Conservation (phyloP, 257 asterid genomes). For the Capsicum rhomboideum region DNA sequence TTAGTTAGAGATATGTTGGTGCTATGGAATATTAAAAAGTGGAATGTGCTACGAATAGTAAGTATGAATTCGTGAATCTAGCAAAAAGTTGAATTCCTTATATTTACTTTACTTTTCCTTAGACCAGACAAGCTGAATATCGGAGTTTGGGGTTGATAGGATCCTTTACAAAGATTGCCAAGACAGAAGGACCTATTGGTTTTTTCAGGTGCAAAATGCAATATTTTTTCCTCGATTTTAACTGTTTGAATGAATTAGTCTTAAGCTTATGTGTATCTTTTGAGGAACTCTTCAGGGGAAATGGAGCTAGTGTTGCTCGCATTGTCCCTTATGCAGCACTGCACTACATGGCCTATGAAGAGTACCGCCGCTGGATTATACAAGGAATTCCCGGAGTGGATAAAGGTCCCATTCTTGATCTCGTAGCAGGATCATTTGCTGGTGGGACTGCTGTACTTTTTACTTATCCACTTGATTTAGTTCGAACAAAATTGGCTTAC, state of each 20-base stretch:
- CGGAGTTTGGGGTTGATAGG: slow-evolving; percentile 71
- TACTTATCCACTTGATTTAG: slow-evolving; percentile 95
- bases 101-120: slow-evolving; percentile 8
- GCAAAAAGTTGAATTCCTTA: background rate
- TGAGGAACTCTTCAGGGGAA: slow-evolving; percentile 48
- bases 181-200: slow-evolving; percentile 81
- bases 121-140: slow-evolving; percentile 83
- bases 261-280: background rate
- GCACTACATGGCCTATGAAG: slow-evolving; percentile 92
- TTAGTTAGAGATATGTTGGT: background rate
- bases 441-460: slow-evolving; percentile 96
- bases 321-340: slow-evolving; percentile 97
- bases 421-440: slow-evolving; percentile 85
- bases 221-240: background rate
- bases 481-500: slow-evolving; percentile 85
- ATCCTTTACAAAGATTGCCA: slow-evolving; percentile 70
- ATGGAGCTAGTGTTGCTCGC: slow-evolving; percentile 95
- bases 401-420: slow-evolving; percentile 92
- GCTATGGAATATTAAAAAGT: background rate
- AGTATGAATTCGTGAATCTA: background rate
- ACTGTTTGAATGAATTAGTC: background rate
- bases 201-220: slow-evolving; percentile 54
- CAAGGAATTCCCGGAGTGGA: slow-evolving; percentile 47
- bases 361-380: slow-evolving; percentile 82
- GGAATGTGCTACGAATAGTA: background rate